Conservation (phyloP, 805 yeast genomes). For the Lipomyces lipofer region DNA sequence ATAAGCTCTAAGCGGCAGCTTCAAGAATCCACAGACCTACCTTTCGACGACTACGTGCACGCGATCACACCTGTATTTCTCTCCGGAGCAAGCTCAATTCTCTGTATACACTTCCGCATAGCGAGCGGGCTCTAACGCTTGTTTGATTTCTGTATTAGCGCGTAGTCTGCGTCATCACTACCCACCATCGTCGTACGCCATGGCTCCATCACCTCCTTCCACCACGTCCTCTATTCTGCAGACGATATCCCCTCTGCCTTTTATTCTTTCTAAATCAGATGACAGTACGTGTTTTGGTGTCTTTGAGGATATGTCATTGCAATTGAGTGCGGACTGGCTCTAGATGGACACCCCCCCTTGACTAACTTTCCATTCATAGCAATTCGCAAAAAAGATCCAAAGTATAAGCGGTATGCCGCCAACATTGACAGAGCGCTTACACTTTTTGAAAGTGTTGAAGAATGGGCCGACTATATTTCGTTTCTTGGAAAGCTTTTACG, state of each 20-base stretch:
- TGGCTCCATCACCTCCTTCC: slow-evolving; percentile 28
- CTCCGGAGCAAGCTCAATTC: background rate
- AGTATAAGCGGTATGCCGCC: slow-evolving; percentile 67
- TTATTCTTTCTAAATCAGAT: slow-evolving; percentile 27
- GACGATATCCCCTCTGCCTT: slow-evolving; percentile 31
- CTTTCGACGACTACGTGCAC: no score
- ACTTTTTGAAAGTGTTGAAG: slow-evolving; percentile 77
- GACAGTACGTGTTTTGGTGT: slow-evolving; percentile 26
- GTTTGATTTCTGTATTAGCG: background rate
- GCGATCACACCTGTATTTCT: no score
- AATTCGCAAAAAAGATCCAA: slow-evolving; percentile 44
- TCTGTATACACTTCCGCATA: no score
- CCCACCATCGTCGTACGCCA: background rate
- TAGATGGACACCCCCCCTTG: background rate
- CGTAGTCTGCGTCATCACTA: background rate
- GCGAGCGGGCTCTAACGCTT: background rate
- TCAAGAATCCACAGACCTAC: no score
- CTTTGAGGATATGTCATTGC: no score
- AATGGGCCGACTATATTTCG: slow-evolving; percentile 98
- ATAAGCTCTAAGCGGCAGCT: no score
- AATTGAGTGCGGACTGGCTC: no score
- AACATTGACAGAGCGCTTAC: slow-evolving; percentile 71
- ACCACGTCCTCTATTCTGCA: slow-evolving; percentile 27
- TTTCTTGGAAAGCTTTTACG: slow-evolving; percentile 77
- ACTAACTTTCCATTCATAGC: slow-evolving; percentile 10